Evolutionary conservation across 495 filamentous ascomycete species (phyloP), one percentile per base, ranked within the genome.

Genomic region (Pseudotulostoma volvatum): DNA sequence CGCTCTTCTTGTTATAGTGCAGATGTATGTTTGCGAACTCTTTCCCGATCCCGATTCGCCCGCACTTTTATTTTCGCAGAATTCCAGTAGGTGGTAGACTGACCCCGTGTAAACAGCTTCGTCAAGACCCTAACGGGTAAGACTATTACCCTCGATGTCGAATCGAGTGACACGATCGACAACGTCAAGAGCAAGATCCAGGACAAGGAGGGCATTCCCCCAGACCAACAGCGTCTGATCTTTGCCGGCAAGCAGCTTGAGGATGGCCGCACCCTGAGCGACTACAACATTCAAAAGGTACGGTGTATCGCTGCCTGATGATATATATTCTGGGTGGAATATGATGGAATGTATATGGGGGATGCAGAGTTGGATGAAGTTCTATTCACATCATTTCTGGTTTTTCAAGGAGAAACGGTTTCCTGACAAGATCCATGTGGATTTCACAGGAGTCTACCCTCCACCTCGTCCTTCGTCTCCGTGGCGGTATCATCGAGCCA

Each of bases 261-360:
- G 78, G 90, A 97, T 72, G 90, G 90, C 66, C 81, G 90, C 55
- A 97, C 90, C 45, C 76, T 97, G 49, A 86, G 79, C 57, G 90
- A 97, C 68, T 97, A 97, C 79, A 97, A 97, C 73, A 97, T 97
- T 69, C 90, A 97, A 74, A 97, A 97, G 81, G 84, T 88, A 68
- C 58, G 76, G 54, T 44, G 31, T 30, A 11, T 11, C 23, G 11
- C 11, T 19, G 7, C 18, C 36, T 19, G n/a, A 9, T n/a, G 17
- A 18, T 11, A 25, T 39, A 17, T 11, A 39, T 31, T 16, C 31
- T 13, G 20, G 13, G 13, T 14, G 16, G 30, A 38, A 38, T 14
- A 11, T 3, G 21, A n/a, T 13, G 11, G 21, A 31, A 31, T 1
- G 19, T 25, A 25, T 3, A n/a, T 9, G 20, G 32, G 9, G 3